A percentile compares a stretch with the other conserved stretches of the same genome.
These are phyloP conservation scores for Scedosporium aurantiacum DNA, from an alignment of 2,329 filamentous ascomycete genomes.

Conservation along the genomic window DNA sequence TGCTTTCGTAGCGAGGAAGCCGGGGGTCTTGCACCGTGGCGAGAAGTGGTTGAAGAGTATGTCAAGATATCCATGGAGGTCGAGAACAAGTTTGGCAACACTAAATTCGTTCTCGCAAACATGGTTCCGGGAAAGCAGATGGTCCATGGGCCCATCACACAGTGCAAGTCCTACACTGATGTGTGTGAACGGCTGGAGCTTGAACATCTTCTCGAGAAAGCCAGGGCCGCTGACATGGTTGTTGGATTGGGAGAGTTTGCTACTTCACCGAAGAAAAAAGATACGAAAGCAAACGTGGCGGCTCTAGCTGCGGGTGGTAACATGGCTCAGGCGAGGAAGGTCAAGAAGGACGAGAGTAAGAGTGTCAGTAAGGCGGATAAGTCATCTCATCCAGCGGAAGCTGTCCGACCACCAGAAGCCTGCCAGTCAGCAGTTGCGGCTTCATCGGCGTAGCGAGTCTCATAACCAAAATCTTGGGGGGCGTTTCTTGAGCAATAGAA, in stretches of 20 bases:
- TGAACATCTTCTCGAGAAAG: conserved; percentile 50
- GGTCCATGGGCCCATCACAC: conserved; percentile 49
- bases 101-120: conserved; percentile 79
- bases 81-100: conserved; percentile 83
- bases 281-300: conserved; percentile 21
- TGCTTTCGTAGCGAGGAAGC: conserved; percentile 63
- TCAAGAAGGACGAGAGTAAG: conserved; percentile 19
- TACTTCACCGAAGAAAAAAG: conserved; percentile 21
- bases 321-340: conserved; percentile 27
- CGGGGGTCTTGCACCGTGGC: conserved; percentile 64
- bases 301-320: conserved; percentile 39
- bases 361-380: background rate
- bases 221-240: conserved; percentile 52
- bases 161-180: conserved; percentile 60
- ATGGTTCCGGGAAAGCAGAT: conserved; percentile 69
- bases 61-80: conserved; percentile 61
- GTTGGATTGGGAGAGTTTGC: conserved; percentile 45
- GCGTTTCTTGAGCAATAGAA: too few species aligned
- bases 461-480: too few species aligned
- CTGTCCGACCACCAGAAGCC: background rate
- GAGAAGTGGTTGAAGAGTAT: conserved; percentile 66
- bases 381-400: background rate
- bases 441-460: background rate
- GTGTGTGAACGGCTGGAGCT: conserved; percentile 55
- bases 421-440: background rate